Evolutionary conservation across 257 asterid species (phyloP).

Genomic region (Plantago ovata): DNA sequence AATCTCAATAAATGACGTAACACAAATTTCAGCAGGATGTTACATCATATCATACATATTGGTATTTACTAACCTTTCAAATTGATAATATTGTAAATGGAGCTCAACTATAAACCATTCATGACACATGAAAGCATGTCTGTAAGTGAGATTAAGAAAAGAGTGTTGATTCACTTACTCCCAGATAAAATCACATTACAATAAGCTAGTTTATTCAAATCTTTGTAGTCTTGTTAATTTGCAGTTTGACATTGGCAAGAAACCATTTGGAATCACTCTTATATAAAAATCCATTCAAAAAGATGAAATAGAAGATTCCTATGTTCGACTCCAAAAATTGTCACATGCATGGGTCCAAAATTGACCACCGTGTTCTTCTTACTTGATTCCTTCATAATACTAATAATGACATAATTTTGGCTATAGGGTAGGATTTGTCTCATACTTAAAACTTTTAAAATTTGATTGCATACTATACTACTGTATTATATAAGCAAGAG

Average conservation of each 20-base stretch:
- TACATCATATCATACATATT: too few relatives aligned
- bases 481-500: too few relatives aligned
- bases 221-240: conserved; percentile 14
- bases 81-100: conserved; percentile 27
- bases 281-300: conserved; percentile 17
- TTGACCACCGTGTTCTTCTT: too few relatives aligned
- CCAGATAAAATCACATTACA: too few relatives aligned
- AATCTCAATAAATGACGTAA: too few relatives aligned
- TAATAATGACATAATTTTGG: too few relatives aligned
- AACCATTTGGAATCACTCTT: conserved; percentile 20
- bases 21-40: conserved; percentile 27
- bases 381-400: too few relatives aligned
- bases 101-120: conserved; percentile 45
- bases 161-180: conserved; percentile 30
- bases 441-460: too few relatives aligned
- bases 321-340: too few relatives aligned
- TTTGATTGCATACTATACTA: too few relatives aligned
- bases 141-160: conserved; percentile 55
- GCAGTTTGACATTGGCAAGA: conserved; percentile 43
- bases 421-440: too few relatives aligned
- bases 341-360: too few relatives aligned
- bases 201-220: conserved; percentile 2
- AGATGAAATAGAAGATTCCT: conserved; percentile 83
- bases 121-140: conserved; percentile 45
- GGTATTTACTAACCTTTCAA: conserved; percentile 20